phyloP scores from a whole-genome alignment of 2,329 filamentous ascomycete genomes.

The Periconia digitata region DNA sequence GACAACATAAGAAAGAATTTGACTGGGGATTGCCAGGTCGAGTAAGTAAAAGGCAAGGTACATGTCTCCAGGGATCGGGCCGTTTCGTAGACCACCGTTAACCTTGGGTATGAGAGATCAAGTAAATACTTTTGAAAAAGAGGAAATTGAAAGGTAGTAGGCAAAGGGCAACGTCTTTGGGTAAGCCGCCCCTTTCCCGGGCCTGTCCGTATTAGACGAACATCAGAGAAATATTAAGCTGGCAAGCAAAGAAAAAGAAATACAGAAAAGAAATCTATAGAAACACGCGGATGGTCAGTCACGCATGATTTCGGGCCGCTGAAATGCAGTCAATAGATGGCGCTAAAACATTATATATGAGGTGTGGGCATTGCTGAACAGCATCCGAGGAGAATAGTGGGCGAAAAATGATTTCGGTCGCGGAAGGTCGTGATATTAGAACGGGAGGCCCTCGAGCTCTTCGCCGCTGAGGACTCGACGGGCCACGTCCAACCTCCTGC shows the following conservation, averaged over 20 bases:
- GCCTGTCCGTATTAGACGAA: too few species aligned
- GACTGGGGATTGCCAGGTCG: not conserved
- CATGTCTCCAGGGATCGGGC: not conserved
- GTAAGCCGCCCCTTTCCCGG: too few species aligned
- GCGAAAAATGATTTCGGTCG: not conserved
- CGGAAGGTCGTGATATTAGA: constrained; percentile 11
- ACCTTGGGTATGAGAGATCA: too few species aligned
- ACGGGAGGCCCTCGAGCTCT: constrained; percentile 26
- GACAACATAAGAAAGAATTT: constrained; percentile 4
- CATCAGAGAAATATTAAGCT: too few species aligned
- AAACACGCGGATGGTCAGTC: too few species aligned
- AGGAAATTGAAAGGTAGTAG: too few species aligned
- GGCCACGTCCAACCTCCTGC: constrained; percentile 74
- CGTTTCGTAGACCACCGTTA: constrained; percentile 5
- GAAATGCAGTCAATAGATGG: constrained; percentile 23
- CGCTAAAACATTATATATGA: constrained; percentile 35
- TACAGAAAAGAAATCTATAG: too few species aligned
- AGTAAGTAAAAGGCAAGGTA: not conserved
- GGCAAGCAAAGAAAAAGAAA: constrained; percentile 3
- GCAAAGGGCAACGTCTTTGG: too few species aligned
- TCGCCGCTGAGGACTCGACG: constrained; percentile 72
- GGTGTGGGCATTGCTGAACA: not conserved
- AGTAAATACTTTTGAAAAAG: too few species aligned
- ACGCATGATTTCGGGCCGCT: too few species aligned
- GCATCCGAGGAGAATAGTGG: too few species aligned